Evolutionary conservation across 805 yeast genomes (phyloP), one percentile per base, ranked within the genome.

Genomic region (Priceomyces medius): DNA sequence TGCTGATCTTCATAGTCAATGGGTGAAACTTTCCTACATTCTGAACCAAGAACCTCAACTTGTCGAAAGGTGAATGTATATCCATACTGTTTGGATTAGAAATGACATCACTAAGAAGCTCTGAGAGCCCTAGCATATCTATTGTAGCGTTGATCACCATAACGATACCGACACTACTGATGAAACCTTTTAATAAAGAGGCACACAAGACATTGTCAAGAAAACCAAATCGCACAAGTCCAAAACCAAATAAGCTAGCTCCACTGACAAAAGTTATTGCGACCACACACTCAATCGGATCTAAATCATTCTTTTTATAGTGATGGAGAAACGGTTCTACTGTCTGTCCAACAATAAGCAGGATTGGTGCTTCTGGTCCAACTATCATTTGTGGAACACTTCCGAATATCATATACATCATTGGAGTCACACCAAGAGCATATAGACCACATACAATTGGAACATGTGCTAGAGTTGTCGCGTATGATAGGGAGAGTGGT

Each of bases 141-240:
- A 88, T 79, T 8, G 77, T 53, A 2, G 96, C 83, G 57, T 87
- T 89, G 37, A 71, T 64, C 8, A 67, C 45, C 76, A 71, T 71
- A 14, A 71, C 74, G 8, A 64, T 53, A 6, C 76, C 76, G 9
- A 71, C 73, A 3, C 73, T 74, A 43, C 67, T 57, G 9, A 71
- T 68, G 44, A 71, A 71, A 1, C 76, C 76, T 43, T 70, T 69
- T 20, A 71, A 51, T 27, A 71, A 56, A 0, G 70, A 63, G 4
- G 66, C 71, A 45, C 65, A 59, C 29, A 70, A 55, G 3, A 70
- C 69, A 44, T 68, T 70, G 46, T 69, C 76, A 35, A 70, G 66
- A 56, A 83, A 90, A 0, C 98, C 98, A 50, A 87, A 80, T 28
- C 97, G 71, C n/a, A 85, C 72, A 12, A 90, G 58, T 0, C 97